Base-by-base conservation (phyloP, 805 yeast genomes). In the Saccharomycodes ludwigii region DNA sequence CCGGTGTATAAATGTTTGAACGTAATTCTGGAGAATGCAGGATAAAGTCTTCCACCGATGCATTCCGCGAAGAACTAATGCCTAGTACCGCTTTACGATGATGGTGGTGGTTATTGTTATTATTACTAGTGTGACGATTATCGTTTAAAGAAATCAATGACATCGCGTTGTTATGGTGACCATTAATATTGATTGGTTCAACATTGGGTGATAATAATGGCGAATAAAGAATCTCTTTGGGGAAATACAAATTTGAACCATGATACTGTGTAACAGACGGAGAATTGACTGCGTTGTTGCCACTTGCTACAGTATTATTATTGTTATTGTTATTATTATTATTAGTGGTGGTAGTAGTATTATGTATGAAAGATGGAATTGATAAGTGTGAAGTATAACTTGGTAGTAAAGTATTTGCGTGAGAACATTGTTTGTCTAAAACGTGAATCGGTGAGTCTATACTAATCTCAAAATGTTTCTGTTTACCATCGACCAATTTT, bases 371-470 rank as follows among this genome's bases (percentile, higher is more conserved):
- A n/a, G n/a, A 14, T 11, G 24, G 7, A 9, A 30, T 32, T 10
- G 18, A 24, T 13, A 27, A 29, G 15, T 36, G 56, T 1, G 45
- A 46, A 29, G 69, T 73, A 50, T 81, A 81, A 5, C 83, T 76
- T 4, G 94, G 94, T 27, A 81, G 56, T 23, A 80, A 52, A 1
- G 88, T 80, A 44, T 80, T 79, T 4, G 81, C 81, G 55, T 79
- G 94, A 1, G 83, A 79, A 39, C 95, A 83, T 30, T 71, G 58
- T 5, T 77, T 73, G 30, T 86, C 75, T 31, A 86, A 59, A 4
- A 91, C 64, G 46, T 81, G 93, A 37, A 91, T 75, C 3, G 98
- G 98, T 3, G 95, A 82, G 54, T 91, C 99, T 35, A 91, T 88
- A 36, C 84, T 76, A 27, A 91, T 81, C 58, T 91, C 99, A 50